A percentile compares a stretch with the other conserved stretches of the same genome.
phyloP scores from a whole-genome alignment of 805 yeast species.

The Myxozyma monticola region DNA sequence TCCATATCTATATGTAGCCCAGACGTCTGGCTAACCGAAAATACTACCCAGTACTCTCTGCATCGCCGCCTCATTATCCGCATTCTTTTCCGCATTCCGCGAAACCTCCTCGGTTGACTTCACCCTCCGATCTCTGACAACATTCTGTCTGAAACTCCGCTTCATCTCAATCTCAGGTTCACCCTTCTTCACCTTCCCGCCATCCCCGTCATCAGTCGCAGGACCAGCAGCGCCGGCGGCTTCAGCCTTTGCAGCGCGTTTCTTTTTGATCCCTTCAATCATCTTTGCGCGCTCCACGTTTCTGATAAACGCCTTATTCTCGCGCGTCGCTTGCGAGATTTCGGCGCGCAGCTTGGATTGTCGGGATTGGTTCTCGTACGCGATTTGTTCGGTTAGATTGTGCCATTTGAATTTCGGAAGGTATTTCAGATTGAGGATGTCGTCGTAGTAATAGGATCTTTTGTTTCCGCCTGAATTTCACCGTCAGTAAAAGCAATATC shows the following conservation, averaged over 20 bases:
- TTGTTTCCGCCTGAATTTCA: constrained; percentile 76
- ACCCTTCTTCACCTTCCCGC: constrained; percentile 17
- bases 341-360: constrained; percentile 86
- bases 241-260: constrained; percentile 44
- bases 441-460: constrained; percentile 88
- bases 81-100: constrained; percentile 12
- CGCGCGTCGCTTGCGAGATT: constrained; percentile 80
- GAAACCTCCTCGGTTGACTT: constrained; percentile 1
- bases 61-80: constrained; percentile 18
- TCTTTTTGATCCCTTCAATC: constrained; percentile 63
- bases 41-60: constrained; percentile 22
- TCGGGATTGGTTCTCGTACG: constrained; percentile 83
- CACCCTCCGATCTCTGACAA: constrained; percentile 46
- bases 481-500: no score
- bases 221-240: constrained; percentile 34
- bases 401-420: constrained; percentile 93
- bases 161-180: constrained; percentile 44
- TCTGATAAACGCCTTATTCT: constrained; percentile 78
- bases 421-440: constrained; percentile 86
- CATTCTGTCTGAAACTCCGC: constrained; percentile 70
- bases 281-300: constrained; percentile 86
- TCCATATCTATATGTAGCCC: no score
- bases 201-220: constrained; percentile 19
- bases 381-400: constrained; percentile 89
- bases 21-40: no score